Conservation (phyloP, 2,329 filamentous ascomycete species). For the Herpotrichia juniperi region DNA sequence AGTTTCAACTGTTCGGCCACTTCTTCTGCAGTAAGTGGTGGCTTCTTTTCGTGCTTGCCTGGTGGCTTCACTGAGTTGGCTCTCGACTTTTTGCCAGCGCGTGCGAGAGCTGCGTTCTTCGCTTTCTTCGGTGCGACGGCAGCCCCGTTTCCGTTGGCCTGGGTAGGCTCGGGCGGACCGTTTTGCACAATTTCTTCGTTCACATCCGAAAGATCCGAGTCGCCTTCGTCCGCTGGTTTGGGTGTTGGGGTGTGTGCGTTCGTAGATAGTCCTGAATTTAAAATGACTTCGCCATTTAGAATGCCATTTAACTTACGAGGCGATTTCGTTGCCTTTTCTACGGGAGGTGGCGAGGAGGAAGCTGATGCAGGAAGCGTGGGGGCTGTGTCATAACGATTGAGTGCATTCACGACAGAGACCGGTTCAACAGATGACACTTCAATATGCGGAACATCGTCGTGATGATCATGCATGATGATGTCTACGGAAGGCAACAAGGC, state of each 20-base stretch:
- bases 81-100: slow-evolving; percentile 39
- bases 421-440: background rate
- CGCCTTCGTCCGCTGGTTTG: slow-evolving; percentile 35
- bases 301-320: slow-evolving; percentile 34
- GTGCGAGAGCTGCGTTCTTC: slow-evolving; percentile 31
- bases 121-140: slow-evolving; percentile 32
- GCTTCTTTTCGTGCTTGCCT: slow-evolving; percentile 36
- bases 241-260: slow-evolving; percentile 31
- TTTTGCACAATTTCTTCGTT: slow-evolving; percentile 46
- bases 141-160: slow-evolving; percentile 28
- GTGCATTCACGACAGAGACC: slow-evolving; percentile 1
- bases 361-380: slow-evolving; percentile 31
- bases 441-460: slow-evolving; percentile 11
- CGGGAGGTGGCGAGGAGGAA: slow-evolving; percentile 30
- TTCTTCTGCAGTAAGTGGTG: slow-evolving; percentile 30
- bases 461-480: slow-evolving; percentile 21
- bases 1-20: slow-evolving; percentile 32
- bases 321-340: slow-evolving; percentile 37
- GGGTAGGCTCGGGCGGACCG: slow-evolving; percentile 36
- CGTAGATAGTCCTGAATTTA: slow-evolving; percentile 27
- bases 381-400: slow-evolving; percentile 36
- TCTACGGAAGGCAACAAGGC: slow-evolving; percentile 19
- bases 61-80: slow-evolving; percentile 36
- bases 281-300: slow-evolving; percentile 25
- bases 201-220: slow-evolving; percentile 46